Percentiles rank a stretch among this genome's conserved stretches.
These are phyloP conservation scores for Candida manassasensis DNA, from an alignment of 805 yeast species.

Conservation along the genomic window DNA sequence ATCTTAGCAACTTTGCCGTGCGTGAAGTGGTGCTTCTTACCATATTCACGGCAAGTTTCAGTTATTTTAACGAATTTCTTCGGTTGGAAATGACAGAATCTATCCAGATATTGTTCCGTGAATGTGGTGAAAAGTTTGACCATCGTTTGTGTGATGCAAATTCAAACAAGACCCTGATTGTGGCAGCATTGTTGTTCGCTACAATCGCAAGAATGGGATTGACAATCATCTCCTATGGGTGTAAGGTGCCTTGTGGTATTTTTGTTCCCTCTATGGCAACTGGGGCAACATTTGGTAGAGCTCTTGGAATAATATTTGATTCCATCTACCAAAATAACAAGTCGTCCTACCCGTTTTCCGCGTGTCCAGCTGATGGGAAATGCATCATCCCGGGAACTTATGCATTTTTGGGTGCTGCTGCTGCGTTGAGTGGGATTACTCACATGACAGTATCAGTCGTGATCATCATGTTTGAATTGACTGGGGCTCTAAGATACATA, in stretches of 20 bases:
- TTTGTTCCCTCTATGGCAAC: conserved; percentile 96
- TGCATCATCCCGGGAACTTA: conserved; percentile 93
- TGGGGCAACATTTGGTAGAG: conserved; percentile 92
- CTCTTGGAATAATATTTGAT: conserved; percentile 72
- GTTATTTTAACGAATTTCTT: conserved; percentile 80
- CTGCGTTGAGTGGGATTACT: conserved; percentile 91
- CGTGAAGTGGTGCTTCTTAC: conserved; percentile 71
- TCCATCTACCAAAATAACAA: conserved; percentile 24
- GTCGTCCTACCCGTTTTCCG: conserved; percentile 30
- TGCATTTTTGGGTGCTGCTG: conserved; percentile 95
- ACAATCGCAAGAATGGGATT: conserved; percentile 65
- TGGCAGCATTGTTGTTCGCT: conserved; percentile 61
- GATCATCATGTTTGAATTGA: conserved; percentile 90
- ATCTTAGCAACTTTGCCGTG: conserved; percentile 52
- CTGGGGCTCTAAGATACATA: conserved; percentile 90
- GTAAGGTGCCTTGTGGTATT: conserved; percentile 95
- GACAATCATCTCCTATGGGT: conserved; percentile 83
- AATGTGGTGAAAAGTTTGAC: conserved; percentile 53
- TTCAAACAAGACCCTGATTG: conserved; percentile 26
- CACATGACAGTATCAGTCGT: conserved; percentile 90
- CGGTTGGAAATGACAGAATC: conserved; percentile 91
- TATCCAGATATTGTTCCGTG: conserved; percentile 85
- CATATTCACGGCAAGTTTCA: conserved; percentile 63
- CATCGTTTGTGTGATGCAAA: conserved; percentile 36
- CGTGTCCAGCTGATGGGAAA: conserved; percentile 28